Evolutionary conservation across 331 rosid genomes (phyloP), one percentile per base, ranked within the genome.

Genomic region (Malus hybrid): DNA sequence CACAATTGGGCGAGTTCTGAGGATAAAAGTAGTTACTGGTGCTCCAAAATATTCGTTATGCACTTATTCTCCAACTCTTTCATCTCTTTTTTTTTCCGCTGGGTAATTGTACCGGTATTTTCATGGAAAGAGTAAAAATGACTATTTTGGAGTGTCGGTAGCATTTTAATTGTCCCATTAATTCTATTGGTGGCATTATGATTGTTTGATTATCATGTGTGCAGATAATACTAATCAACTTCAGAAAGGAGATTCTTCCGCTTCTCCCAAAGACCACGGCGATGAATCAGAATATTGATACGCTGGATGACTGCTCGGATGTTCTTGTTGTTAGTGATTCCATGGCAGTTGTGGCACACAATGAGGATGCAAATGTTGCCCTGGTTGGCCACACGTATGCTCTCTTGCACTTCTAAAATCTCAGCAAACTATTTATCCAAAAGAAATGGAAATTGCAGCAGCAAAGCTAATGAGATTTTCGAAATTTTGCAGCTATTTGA

Each of bases 331-430:
- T 88, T 46, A 70, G 79, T n/a, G 92, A 90, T 32, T 79, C 90
- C 82, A 83, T 90, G 90, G 95, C 96, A 26, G 29, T 86, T 78
- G 97, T 83, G 22, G 97, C 87, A 8, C 97, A 92, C 84, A 92
- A 91, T n/a, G 97, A 92, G 83, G 97, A 92, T 75, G 99, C 96
- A 62, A 84, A 90, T 79, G 81, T 89, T 75, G 87, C 89, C 69
- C 85, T 92, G 26, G 76, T 90, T 78, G 95, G 93, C 63, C 96
- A 91, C 83, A 84, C 96, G 99, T 94, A 79, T 78, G 87, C 66
- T 75, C n/a, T 24, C 33, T 48, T 39, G 19, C 63, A 61, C 16
- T 24, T 30, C 1, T 28, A 0, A 29, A 8, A 44, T 10, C 50
- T 44, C 50, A 12, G 50, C 14, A 42, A 42, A 42, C 48, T 10